A percentile compares a stretch with the other conserved stretches of the same genome.
Evolutionary conservation across 768 basidiomycete species (phyloP).

Genomic region (Tephrocybe rancida): DNA sequence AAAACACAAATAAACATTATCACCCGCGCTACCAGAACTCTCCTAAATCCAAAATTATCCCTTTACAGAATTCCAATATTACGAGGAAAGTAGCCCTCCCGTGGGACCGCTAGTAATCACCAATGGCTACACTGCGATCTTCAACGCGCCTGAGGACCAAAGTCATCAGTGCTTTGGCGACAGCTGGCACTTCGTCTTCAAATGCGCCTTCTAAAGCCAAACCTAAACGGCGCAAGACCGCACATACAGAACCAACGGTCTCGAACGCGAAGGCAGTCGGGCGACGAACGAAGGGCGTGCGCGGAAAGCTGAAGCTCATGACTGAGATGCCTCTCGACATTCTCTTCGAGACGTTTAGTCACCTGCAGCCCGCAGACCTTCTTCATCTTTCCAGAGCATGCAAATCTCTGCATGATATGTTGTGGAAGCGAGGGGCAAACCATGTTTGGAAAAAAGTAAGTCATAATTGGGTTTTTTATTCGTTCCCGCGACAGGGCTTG

Average conservation of each 20-base stretch:
- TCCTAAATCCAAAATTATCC: too few relatives aligned
- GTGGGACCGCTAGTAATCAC: neutral
- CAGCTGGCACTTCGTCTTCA: neutral
- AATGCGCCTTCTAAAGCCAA: neutral
- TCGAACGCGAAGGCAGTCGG: conserved; percentile 3
- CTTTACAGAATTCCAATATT: too few relatives aligned
- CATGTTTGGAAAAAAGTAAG: conserved; percentile 35
- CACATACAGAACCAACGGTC: neutral
- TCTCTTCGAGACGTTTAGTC: conserved; percentile 38
- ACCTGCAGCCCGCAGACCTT: conserved; percentile 41
- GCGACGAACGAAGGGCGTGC: conserved; percentile 13
- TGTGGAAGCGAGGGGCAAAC: conserved; percentile 25
- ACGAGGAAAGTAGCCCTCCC: too few relatives aligned
- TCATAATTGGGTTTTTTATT: neutral
- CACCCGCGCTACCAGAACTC: too few relatives aligned
- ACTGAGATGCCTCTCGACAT: conserved; percentile 37
- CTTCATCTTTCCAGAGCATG: conserved; percentile 40
- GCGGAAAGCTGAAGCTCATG: conserved; percentile 25
- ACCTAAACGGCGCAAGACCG: conserved; percentile 4
- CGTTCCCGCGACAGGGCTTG: neutral
- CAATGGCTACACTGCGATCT: neutral
- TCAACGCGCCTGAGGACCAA: conserved; percentile 8
- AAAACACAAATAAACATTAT: too few relatives aligned
- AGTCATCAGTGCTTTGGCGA: neutral
- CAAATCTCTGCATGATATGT: conserved; percentile 33